phyloP scores from a whole-genome alignment of 164 flowering plant species.

The Liquidambar formosana region DNA sequence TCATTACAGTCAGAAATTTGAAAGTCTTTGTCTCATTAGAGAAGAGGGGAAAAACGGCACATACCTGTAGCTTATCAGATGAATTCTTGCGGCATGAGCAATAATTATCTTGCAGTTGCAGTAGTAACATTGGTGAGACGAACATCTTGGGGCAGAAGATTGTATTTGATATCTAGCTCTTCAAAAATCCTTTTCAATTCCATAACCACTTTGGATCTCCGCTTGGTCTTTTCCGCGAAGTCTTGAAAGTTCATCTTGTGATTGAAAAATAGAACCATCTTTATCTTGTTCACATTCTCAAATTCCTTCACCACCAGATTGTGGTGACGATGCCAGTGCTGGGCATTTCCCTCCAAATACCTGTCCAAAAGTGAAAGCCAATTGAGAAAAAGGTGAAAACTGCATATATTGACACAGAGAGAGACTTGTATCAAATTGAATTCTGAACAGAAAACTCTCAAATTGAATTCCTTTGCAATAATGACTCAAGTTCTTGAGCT shows the following conservation, averaged over 20 bases:
- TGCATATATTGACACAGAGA: too few relatives aligned
- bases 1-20: too few relatives aligned
- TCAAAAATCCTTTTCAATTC: slow-evolving; percentile 61
- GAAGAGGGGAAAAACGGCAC: background rate
- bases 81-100: background rate
- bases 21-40: too few relatives aligned
- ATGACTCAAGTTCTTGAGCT: too few relatives aligned
- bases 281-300: slow-evolving; percentile 58
- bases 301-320: slow-evolving; percentile 57
- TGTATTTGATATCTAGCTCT: slow-evolving; percentile 46
- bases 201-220: slow-evolving; percentile 47
- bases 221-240: slow-evolving; percentile 40
- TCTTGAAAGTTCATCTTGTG: slow-evolving; percentile 72
- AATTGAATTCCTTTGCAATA: too few relatives aligned
- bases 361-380: slow-evolving; percentile 25
- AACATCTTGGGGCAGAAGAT: slow-evolving; percentile 55
- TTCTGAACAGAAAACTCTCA: background rate
- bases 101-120: slow-evolving; percentile 1
- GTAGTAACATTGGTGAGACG: slow-evolving; percentile 22
- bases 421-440: background rate
- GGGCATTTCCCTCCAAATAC: slow-evolving; percentile 49
- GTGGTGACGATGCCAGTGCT: slow-evolving; percentile 52
- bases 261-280: slow-evolving; percentile 49
- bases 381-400: background rate
- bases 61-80: background rate